Conservation (phyloP, 495 filamentous ascomycete genomes). For the Penicillium soppii region DNA sequence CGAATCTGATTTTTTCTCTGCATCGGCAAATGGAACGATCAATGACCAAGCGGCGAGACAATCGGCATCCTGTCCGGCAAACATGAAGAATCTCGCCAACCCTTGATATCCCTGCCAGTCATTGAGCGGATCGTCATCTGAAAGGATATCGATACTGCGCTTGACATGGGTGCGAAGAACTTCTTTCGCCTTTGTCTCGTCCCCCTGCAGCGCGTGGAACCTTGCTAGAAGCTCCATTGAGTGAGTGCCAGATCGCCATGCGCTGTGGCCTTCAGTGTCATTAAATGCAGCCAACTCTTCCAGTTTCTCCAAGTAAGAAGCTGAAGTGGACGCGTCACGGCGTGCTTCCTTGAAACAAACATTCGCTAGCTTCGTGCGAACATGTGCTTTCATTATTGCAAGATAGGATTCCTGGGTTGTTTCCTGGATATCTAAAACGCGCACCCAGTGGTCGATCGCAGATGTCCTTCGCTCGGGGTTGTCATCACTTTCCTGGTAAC, state of each 20-base stretch:
- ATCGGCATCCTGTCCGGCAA: constrained; percentile 12
- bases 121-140: constrained; percentile 42
- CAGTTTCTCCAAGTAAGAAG: not conserved
- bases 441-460: constrained; percentile 10
- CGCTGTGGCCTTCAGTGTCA: too few relatives aligned
- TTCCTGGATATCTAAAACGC: constrained; percentile 5
- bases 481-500: not conserved
- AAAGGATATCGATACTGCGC: constrained; percentile 37
- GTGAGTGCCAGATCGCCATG: not conserved
- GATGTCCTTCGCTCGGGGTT: not conserved
- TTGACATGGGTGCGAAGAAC: constrained; percentile 31
- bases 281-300: not conserved
- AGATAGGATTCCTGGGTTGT: not conserved
- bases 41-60: constrained; percentile 21
- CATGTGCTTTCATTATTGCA: not conserved
- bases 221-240: constrained; percentile 17
- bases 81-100: constrained; percentile 20
- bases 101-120: constrained; percentile 38
- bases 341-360: constrained; percentile 2
- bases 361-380: not conserved
- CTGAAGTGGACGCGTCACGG: not conserved
- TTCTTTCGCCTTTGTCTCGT: constrained; percentile 23
- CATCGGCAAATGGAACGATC: constrained; percentile 1
- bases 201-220: constrained; percentile 27
- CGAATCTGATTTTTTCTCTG: not conserved